phyloP scores from a whole-genome alignment of 1,139 yeast genomes.

The Hansenula anomala region DNA sequence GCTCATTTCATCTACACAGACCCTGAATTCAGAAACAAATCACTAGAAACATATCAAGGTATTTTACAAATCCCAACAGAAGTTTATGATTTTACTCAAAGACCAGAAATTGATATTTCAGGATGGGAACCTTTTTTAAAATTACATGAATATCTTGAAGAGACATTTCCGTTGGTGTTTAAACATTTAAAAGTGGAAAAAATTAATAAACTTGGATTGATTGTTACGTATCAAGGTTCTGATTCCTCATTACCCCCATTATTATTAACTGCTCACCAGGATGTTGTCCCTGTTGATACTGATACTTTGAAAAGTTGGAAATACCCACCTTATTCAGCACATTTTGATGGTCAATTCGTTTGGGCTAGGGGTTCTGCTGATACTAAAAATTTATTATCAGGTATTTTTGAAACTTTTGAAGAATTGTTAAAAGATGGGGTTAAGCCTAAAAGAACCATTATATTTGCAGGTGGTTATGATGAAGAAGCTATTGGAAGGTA shows the following conservation, averaged over 20 bases:
- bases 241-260: constrained; percentile 52
- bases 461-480: constrained; percentile 56
- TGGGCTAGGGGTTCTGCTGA: constrained; percentile 47
- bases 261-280: constrained; percentile 73
- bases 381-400: constrained; percentile 48
- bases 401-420: constrained; percentile 48
- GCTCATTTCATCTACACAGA: constrained; percentile 23
- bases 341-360: constrained; percentile 38
- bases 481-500: constrained; percentile 53
- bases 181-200: constrained; percentile 42
- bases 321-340: constrained; percentile 66
- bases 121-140: constrained; percentile 37
- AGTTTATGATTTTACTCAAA: constrained; percentile 46
- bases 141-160: constrained; percentile 50
- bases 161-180: constrained; percentile 58
- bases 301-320: constrained; percentile 58
- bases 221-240: constrained; percentile 64
- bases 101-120: constrained; percentile 33
- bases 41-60: constrained; percentile 40
- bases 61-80: constrained; percentile 63
- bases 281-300: constrained; percentile 74
- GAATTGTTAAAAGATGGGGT: constrained; percentile 32
- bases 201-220: constrained; percentile 63
- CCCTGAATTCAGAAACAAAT: constrained; percentile 32
- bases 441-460: constrained; percentile 42